These are phyloP conservation scores for Coemansia sp. DNA, from an alignment of 192 early-diverging fungal species.

Conservation along the genomic window DNA sequence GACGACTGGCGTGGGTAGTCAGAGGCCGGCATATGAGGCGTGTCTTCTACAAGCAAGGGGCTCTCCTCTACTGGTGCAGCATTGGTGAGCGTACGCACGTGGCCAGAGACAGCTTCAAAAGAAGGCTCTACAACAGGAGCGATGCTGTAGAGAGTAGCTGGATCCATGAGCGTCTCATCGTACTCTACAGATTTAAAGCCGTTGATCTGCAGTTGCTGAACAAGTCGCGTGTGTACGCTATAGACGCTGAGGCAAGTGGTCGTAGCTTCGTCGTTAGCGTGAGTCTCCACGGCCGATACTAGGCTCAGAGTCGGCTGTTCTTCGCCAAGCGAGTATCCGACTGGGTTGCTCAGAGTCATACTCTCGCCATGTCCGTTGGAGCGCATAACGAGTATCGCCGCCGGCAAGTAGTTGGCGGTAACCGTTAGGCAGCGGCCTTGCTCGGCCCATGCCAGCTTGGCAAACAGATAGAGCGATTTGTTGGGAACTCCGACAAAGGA, in stretches of 20 bases:
- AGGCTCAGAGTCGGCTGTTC: slow-evolving; percentile 41
- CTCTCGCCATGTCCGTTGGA: slow-evolving; percentile 21
- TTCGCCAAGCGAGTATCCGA: slow-evolving; percentile 33
- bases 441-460: slow-evolving; percentile 38
- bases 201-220: slow-evolving; percentile 48
- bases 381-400: slow-evolving; percentile 36
- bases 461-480: slow-evolving; percentile 28
- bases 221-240: slow-evolving; percentile 46
- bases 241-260: slow-evolving; percentile 35
- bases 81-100: slow-evolving; percentile 1
- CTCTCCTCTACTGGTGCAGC: slow-evolving; percentile 2
- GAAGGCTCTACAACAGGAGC: neutral
- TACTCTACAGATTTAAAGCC: slow-evolving; percentile 18
- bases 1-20: neutral
- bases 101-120: neutral
- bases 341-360: slow-evolving; percentile 33
- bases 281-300: slow-evolving; percentile 30
- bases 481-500: slow-evolving; percentile 25
- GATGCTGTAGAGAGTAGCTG: slow-evolving; percentile 23
- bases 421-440: slow-evolving; percentile 35
- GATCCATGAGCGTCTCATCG: slow-evolving; percentile 27
- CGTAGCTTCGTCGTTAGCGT: neutral
- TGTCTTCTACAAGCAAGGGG: slow-evolving; percentile 5
- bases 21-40: neutral
- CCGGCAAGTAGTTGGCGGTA: slow-evolving; percentile 31